These are phyloP conservation scores for Passiflora organensis DNA, from an alignment of 345 rosid genomes.

Conservation along the genomic window DNA sequence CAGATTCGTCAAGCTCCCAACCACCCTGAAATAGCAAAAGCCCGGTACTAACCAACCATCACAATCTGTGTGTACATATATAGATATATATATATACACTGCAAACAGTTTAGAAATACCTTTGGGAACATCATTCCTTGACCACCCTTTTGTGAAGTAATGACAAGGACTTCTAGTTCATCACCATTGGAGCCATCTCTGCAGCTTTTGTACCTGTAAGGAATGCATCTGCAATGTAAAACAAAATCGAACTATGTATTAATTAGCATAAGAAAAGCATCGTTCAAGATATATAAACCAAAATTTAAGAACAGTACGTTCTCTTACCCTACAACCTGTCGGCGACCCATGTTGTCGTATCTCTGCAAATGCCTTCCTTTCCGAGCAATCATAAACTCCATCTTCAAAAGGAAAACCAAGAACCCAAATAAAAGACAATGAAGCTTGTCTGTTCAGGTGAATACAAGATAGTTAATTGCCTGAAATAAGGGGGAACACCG, in stretches of 20 bases:
- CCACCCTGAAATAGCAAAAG: conserved; percentile 56
- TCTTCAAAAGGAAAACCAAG: too few species aligned
- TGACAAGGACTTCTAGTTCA: conserved; percentile 62
- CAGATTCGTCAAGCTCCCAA: conserved; percentile 89
- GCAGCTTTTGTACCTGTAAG: conserved; percentile 49
- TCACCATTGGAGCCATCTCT: conserved; percentile 29
- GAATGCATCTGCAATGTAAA: conserved; percentile 54
- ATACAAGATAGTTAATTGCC: too few species aligned
- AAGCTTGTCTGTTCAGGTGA: too few species aligned
- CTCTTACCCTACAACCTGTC: conserved; percentile 81
- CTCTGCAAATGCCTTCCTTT: conserved; percentile 70
- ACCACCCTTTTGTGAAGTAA: conserved; percentile 69
- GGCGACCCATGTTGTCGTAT: conserved; percentile 58
- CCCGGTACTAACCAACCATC: too few species aligned
- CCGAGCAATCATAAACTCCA: conserved; percentile 66
- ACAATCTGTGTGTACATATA: too few species aligned
- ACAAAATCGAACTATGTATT: background rate
- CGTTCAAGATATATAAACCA: background rate
- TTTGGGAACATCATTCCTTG: conserved; percentile 84
- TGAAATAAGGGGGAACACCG: too few species aligned
- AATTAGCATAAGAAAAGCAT: background rate
- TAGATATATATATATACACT: too few species aligned
- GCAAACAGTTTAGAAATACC: conserved; percentile 27
- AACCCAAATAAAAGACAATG: too few species aligned
- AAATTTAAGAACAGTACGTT: background rate